Conservation (phyloP, 2,329 filamentous ascomycete genomes). For the Colletotrichum trifolii region DNA sequence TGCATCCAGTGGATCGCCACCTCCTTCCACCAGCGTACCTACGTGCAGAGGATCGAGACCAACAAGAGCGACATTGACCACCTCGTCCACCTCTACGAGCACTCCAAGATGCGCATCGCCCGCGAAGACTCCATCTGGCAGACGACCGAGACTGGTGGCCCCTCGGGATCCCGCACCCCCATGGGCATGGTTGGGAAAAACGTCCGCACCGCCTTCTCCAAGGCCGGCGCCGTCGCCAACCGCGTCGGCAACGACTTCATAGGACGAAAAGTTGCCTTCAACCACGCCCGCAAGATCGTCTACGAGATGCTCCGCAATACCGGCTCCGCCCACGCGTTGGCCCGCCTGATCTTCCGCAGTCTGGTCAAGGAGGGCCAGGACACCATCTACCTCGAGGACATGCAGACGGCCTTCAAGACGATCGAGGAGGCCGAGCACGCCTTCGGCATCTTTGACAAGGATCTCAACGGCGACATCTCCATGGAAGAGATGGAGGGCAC, state of each 20-base stretch:
- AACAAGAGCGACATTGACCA: slow-evolving; percentile 88
- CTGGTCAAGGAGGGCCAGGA: slow-evolving; percentile 81
- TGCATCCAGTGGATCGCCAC: slow-evolving; percentile 95
- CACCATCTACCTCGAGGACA: slow-evolving; percentile 80
- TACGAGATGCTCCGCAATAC: slow-evolving; percentile 80
- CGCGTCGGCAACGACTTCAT: slow-evolving; percentile 93
- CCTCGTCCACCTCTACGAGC: slow-evolving; percentile 68
- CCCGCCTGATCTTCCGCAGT: slow-evolving; percentile 87
- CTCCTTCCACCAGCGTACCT: slow-evolving; percentile 91
- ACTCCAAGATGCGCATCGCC: slow-evolving; percentile 80
- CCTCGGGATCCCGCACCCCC: slow-evolving; percentile 78
- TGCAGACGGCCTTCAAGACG: slow-evolving; percentile 81
- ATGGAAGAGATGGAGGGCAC: slow-evolving; percentile 95
- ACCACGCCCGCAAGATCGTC: slow-evolving; percentile 86
- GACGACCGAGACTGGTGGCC: slow-evolving; percentile 46
- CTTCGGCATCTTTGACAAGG: slow-evolving; percentile 94
- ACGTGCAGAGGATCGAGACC: slow-evolving; percentile 88
- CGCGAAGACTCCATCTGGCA: slow-evolving; percentile 63
- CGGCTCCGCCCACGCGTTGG: slow-evolving; percentile 81
- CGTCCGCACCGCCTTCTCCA: slow-evolving; percentile 79
- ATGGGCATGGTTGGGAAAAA: slow-evolving; percentile 78
- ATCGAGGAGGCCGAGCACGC: slow-evolving; percentile 89
- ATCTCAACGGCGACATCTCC: slow-evolving; percentile 95
- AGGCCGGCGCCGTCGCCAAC: slow-evolving; percentile 86
- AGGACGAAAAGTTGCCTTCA: slow-evolving; percentile 76